phyloP scores from a whole-genome alignment of 805 yeast genomes.

The Groenewaldozyma salmanticensis region DNA sequence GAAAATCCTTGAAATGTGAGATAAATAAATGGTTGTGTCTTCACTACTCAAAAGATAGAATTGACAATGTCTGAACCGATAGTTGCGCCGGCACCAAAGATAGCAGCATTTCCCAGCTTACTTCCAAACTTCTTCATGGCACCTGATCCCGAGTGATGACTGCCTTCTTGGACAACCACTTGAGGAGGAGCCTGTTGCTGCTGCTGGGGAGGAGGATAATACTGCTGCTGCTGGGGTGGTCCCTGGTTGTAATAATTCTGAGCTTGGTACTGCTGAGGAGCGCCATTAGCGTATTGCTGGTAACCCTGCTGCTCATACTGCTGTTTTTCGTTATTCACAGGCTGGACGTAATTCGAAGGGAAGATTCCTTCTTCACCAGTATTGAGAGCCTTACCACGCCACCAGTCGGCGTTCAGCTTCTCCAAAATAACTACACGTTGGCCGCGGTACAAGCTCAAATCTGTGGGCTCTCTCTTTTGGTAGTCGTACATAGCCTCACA shows the following conservation, averaged over 20 bases:
- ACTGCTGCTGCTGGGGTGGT: conserved; percentile 20
- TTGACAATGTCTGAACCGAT: conserved; percentile 70
- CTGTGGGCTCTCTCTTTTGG: conserved; percentile 65
- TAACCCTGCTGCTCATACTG: not conserved
- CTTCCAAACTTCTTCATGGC: conserved; percentile 53
- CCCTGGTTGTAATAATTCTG: too few species aligned
- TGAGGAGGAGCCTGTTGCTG: conserved; percentile 13
- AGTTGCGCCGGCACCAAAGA: conserved; percentile 95
- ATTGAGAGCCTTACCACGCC: conserved; percentile 53
- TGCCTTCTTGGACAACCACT: conserved; percentile 12
- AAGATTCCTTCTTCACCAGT: conserved; percentile 63
- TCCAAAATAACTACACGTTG: conserved; percentile 63
- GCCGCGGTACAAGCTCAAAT: conserved; percentile 54
- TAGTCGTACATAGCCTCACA: conserved; percentile 68
- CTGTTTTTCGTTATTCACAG: conserved; percentile 4
- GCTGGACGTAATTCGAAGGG: conserved; percentile 75
- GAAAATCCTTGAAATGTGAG: too few species aligned
- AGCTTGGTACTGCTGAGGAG: conserved; percentile 19
- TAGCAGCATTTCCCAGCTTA: conserved; percentile 83
- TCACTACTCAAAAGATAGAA: conserved; percentile 20
- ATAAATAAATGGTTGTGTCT: too few species aligned
- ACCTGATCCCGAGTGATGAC: conserved; percentile 7
- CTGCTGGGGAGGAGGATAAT: conserved; percentile 19
- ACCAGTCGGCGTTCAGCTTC: conserved; percentile 79
- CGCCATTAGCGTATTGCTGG: conserved; percentile 13